These are phyloP conservation scores for Babesia bovis DNA, from an alignment of 169 alveolate species.

Conservation along the genomic window DNA sequence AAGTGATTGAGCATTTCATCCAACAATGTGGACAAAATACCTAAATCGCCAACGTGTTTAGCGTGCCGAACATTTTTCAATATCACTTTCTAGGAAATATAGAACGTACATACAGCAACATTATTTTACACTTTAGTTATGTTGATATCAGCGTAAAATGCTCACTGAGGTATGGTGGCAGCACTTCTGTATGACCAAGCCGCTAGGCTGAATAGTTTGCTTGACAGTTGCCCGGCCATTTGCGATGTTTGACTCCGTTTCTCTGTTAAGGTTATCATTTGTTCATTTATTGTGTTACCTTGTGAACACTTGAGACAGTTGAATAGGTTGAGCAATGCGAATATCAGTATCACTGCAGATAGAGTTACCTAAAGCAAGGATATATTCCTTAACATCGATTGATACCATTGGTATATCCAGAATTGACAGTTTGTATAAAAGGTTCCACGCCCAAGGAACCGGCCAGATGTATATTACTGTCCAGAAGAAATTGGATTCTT, in stretches of 20 bases:
- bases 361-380: constrained; percentile 30
- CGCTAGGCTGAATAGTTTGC: not conserved
- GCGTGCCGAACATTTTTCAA: not conserved
- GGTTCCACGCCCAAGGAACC: constrained; percentile 35
- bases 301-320: constrained; percentile 40
- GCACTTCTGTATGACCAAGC: not conserved
- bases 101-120: no score
- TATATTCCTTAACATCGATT: not conserved
- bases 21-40: not conserved
- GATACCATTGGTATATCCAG: constrained; percentile 36
- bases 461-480: constrained; percentile 37
- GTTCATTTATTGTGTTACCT: not conserved
- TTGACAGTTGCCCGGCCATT: constrained; percentile 3
- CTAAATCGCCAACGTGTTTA: not conserved
- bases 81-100: no score
- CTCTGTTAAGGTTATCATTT: not conserved
- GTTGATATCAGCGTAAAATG: no score
- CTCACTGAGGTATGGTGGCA: constrained; percentile 13
- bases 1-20: no score
- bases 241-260: constrained; percentile 17
- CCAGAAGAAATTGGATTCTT: constrained; percentile 46
- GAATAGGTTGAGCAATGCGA: constrained; percentile 26
- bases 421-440: constrained; percentile 17
- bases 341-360: constrained; percentile 17
- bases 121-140: no score